Evolutionary conservation across 805 yeast genomes (phyloP).

Genomic region (Yamadazyma olivae): DNA sequence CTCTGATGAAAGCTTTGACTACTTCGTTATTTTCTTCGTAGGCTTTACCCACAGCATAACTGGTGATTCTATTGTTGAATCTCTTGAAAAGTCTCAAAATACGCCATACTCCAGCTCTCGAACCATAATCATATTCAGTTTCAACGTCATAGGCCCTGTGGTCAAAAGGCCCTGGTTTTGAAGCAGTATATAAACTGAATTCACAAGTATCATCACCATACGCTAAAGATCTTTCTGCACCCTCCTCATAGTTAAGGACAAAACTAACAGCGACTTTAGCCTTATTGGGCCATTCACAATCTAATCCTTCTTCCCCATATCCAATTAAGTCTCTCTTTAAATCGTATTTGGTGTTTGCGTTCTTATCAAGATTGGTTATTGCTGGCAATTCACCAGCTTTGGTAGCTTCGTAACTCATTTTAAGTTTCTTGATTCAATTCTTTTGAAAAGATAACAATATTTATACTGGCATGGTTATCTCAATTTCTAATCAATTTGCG

Average conservation of each 20-base stretch:
- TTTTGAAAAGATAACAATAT: too few species aligned
- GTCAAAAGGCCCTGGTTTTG: conserved; percentile 9
- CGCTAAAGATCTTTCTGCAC: conserved; percentile 18
- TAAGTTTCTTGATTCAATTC: too few species aligned
- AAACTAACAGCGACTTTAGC: conserved; percentile 19
- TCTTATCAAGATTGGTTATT: conserved; percentile 5
- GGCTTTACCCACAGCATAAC: conserved; percentile 15
- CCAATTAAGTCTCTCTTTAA: conserved; percentile 15
- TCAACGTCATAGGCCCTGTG: conserved; percentile 10
- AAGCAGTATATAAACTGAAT: conserved; percentile 11
- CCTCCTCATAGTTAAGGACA: conserved; percentile 24
- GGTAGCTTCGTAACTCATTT: conserved; percentile 7
- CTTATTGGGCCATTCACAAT: conserved; percentile 18
- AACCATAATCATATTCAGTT: conserved; percentile 14
- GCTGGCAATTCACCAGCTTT: conserved; percentile 6
- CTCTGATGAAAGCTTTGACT: conserved; percentile 14
- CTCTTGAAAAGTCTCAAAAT: conserved; percentile 10
- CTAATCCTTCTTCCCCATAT: conserved; percentile 21
- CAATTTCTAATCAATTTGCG: too few species aligned
- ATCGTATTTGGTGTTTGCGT: conserved; percentile 11
- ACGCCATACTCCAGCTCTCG: conserved; percentile 15
- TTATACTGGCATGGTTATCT: too few species aligned
- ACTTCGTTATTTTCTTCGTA: conserved; percentile 12
- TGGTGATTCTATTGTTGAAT: conserved; percentile 11
- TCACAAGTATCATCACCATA: conserved; percentile 14